These are phyloP conservation scores for Xanthoconium stramineum DNA, from an alignment of 768 basidiomycete genomes.

Conservation along the genomic window DNA sequence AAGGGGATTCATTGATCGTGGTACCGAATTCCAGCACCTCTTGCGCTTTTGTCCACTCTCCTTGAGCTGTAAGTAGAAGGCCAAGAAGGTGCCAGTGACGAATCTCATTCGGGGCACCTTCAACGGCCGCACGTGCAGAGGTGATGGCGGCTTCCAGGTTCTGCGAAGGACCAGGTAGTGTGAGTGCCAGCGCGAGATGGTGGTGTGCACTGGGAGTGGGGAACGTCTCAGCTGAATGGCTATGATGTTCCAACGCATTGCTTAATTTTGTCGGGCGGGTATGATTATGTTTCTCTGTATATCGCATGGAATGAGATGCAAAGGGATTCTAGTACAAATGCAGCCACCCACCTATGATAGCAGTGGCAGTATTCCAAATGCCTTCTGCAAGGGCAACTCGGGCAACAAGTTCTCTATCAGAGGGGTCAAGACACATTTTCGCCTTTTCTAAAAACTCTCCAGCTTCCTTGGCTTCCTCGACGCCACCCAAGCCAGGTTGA, in stretches of 20 bases:
- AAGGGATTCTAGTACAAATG: not conserved
- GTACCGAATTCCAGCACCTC: slow-evolving; percentile 79
- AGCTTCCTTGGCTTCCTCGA: slow-evolving; percentile 63
- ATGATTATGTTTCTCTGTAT: slow-evolving; percentile 61
- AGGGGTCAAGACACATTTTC: slow-evolving; percentile 45
- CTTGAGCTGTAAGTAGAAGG: slow-evolving; percentile 70
- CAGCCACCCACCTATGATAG: slow-evolving; percentile 53
- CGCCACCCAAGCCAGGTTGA: slow-evolving; percentile 37
- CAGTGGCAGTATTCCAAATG: slow-evolving; percentile 67
- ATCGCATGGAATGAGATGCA: not conserved
- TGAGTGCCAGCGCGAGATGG: slow-evolving; percentile 75
- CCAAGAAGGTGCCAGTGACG: slow-evolving; percentile 92
- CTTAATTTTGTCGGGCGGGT: slow-evolving; percentile 59
- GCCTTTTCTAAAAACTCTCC: slow-evolving; percentile 59
- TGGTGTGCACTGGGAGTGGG: slow-evolving; percentile 63
- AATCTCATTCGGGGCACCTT: slow-evolving; percentile 57
- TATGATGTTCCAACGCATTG: slow-evolving; percentile 51
- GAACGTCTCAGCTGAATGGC: slow-evolving; percentile 43
- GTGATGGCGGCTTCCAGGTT: slow-evolving; percentile 66
- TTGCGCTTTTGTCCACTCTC: slow-evolving; percentile 75
- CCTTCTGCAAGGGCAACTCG: slow-evolving; percentile 69
- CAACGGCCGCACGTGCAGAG: slow-evolving; percentile 69
- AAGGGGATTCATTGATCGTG: slow-evolving; percentile 44
- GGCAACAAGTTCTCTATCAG: slow-evolving; percentile 54
- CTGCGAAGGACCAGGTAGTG: slow-evolving; percentile 60